phyloP scores from a whole-genome alignment of 2,329 filamentous ascomycete genomes.

The Mariannaea sp. region DNA sequence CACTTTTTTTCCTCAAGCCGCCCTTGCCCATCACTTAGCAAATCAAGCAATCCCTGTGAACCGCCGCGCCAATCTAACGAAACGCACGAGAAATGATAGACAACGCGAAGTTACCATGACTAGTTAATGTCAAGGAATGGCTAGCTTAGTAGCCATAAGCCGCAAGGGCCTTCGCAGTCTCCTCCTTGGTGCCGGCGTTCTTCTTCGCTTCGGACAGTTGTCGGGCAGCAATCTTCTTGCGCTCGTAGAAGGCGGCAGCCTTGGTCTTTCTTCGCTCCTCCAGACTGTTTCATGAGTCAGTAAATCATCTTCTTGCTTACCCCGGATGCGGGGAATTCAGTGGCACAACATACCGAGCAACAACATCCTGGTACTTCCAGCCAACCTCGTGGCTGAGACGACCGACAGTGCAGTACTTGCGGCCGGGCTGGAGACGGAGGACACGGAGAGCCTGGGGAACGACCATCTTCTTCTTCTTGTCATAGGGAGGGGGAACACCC shows the following conservation, averaged over 20 bases:
- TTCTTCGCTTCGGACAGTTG: constrained; percentile 93
- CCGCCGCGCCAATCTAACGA: constrained; percentile 61
- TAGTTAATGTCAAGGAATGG: constrained; percentile 38
- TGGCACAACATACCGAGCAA: constrained; percentile 79
- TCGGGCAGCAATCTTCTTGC: constrained; percentile 96
- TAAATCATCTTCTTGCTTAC: neutral
- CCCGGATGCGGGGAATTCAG: neutral
- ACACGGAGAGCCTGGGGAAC: constrained; percentile 98
- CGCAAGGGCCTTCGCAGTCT: constrained; percentile 87
- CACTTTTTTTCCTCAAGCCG: constrained; percentile 42
- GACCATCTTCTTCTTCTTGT: constrained; percentile 99
- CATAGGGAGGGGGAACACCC: constrained; percentile 97
- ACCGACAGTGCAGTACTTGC: constrained; percentile 99
- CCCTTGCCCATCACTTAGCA: constrained; percentile 52
- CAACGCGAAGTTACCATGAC: constrained; percentile 46
- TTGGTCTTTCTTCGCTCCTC: constrained; percentile 99
- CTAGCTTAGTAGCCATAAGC: constrained; percentile 82
- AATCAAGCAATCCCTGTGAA: constrained; percentile 57
- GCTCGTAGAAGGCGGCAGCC: constrained; percentile 98
- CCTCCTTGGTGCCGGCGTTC: constrained; percentile 82
- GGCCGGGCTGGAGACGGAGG: constrained; percentile 94
- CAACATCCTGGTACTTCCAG: constrained; percentile 99
- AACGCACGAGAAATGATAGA: constrained; percentile 55
- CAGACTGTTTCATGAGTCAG: constrained; percentile 64
- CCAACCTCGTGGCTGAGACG: constrained; percentile 98